Evolutionary conservation across 495 filamentous ascomycete species (phyloP).

Genomic region (Hypoxylon subgilvum): DNA sequence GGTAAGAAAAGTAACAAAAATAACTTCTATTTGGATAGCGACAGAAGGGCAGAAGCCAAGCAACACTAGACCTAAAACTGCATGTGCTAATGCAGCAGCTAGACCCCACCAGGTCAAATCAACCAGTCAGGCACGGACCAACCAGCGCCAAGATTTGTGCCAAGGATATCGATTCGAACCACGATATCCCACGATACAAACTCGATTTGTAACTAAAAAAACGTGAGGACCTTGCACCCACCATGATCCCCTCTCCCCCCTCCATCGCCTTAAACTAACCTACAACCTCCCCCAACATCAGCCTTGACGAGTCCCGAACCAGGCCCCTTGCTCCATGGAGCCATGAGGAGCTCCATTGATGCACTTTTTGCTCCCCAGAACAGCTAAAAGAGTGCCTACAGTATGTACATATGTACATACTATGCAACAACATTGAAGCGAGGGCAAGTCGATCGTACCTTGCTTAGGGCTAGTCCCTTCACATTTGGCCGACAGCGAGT

Average conservation of each 20-base stretch:
- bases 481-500: background rate
- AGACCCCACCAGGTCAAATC: slow-evolving; percentile 25
- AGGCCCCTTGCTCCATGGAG: too few relatives aligned
- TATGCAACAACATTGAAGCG: too few relatives aligned
- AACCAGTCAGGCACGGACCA: slow-evolving; percentile 38
- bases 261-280: background rate
- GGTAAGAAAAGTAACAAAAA: slow-evolving; percentile 4
- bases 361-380: slow-evolving; percentile 28
- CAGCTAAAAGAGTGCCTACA: slow-evolving; percentile 5
- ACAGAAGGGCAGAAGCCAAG: slow-evolving; percentile 19
- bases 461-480: background rate
- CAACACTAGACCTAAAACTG: slow-evolving; percentile 25
- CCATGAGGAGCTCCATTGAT: too few relatives aligned
- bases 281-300: slow-evolving; percentile 2
- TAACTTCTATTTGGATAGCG: slow-evolving; percentile 3
- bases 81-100: slow-evolving; percentile 28
- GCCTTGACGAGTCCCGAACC: slow-evolving; percentile 18
- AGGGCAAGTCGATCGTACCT: slow-evolving; percentile 14
- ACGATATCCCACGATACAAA: slow-evolving; percentile 36
- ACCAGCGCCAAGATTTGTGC: slow-evolving; percentile 34
- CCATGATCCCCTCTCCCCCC: background rate
- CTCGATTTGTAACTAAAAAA: slow-evolving; percentile 36
- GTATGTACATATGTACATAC: slow-evolving; percentile 8
- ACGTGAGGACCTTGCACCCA: slow-evolving; percentile 35
- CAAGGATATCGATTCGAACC: slow-evolving; percentile 40